A percentile compares a stretch with the other conserved stretches of the same genome.
These are phyloP conservation scores for Clavispora phyllophila DNA, from an alignment of 805 yeast genomes.

Conservation along the genomic window DNA sequence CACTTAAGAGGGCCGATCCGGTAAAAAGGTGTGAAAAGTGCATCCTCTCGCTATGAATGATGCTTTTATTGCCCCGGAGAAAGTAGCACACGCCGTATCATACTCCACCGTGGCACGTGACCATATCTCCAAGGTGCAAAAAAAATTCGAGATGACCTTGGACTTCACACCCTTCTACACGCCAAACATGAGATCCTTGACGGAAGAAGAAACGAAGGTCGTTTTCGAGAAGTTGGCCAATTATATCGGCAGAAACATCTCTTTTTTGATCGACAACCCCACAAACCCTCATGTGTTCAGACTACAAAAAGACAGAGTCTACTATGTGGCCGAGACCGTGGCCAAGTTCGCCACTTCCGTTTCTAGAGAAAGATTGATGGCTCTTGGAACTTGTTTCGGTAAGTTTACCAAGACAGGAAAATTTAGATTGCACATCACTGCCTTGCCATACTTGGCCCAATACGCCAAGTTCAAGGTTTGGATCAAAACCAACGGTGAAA, in stretches of 20 bases:
- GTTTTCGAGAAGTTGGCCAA: slow-evolving; percentile 95
- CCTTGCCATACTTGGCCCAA: slow-evolving; percentile 75
- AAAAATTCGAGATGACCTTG: slow-evolving; percentile 3
- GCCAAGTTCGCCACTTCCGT: slow-evolving; percentile 88
- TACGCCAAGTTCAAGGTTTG: slow-evolving; percentile 91
- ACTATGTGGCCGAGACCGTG: slow-evolving; percentile 78
- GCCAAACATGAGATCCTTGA: slow-evolving; percentile 75
- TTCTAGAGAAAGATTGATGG: slow-evolving; percentile 85
- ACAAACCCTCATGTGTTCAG: slow-evolving; percentile 92
- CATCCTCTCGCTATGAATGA: too few relatives aligned
- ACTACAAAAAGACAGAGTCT: slow-evolving; percentile 93
- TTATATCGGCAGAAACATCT: slow-evolving; percentile 93
- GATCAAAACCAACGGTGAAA: slow-evolving; percentile 96
- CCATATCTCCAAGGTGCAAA: slow-evolving; percentile 3
- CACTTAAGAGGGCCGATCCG: too few relatives aligned
- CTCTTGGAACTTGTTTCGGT: slow-evolving; percentile 89
- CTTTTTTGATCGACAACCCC: slow-evolving; percentile 76
- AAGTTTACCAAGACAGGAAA: slow-evolving; percentile 97
- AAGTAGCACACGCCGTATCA: too few relatives aligned
- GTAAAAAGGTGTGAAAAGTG: too few relatives aligned
- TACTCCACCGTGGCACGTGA: slow-evolving; percentile 7
- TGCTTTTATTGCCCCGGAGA: too few relatives aligned
- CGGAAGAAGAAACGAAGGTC: slow-evolving; percentile 94
- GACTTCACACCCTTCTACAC: background rate
- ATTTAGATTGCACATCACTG: slow-evolving; percentile 91